Evolutionary conservation across 1,284 basidiomycete genomes (phyloP), one percentile per base, ranked within the genome.

Genomic region (Ceratobasidium sp.): DNA sequence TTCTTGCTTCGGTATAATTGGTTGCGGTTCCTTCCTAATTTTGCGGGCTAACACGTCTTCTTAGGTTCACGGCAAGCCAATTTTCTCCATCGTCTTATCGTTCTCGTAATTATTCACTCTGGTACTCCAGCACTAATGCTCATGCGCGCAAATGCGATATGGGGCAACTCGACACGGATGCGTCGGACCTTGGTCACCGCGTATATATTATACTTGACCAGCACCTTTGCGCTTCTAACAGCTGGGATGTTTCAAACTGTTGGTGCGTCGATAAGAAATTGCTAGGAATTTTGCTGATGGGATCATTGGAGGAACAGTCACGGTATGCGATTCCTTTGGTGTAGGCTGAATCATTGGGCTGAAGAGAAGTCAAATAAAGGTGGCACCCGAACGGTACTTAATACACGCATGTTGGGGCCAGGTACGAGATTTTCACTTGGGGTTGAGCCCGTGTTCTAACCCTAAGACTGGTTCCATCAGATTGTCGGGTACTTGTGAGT

Each of bases 391-490:
- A 55, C 30, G 48, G 12, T 30, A 50, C 5, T 44, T 75, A 5
- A 33, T 75, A 16, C 73, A 75, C 30, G 30, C 48, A 4, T 75
- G 73, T 41, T 75, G 73, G 73, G 73, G 73, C 14, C 44, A 75
- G 60, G 73, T 66, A 54, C 18, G 60, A 54, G 27, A 52, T n/a
- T 20, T 30, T 12, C 20, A 4, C 30, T 20, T 33, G 18, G 23
- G 18, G 5, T 50, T 60, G 20, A 46, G 41, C 27, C 27, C 27
- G 20, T 2, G 54, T 33, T 30, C 59, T 62, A 8, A 62, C n/a
- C 18, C 14, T 70, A 16, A 14, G 20, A 7, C 35, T 50, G 14
- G 48, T 2, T 35, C 4, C 10, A 41, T 16, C 52, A 68, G 66
- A 68, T 68, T 54, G 66, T 68, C 14, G 48, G 46, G 4, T 68